A percentile compares a stretch with the other conserved stretches of the same genome.
phyloP scores from a whole-genome alignment of 768 basidiomycete genomes.

The Leccinum olivaceopallidum region DNA sequence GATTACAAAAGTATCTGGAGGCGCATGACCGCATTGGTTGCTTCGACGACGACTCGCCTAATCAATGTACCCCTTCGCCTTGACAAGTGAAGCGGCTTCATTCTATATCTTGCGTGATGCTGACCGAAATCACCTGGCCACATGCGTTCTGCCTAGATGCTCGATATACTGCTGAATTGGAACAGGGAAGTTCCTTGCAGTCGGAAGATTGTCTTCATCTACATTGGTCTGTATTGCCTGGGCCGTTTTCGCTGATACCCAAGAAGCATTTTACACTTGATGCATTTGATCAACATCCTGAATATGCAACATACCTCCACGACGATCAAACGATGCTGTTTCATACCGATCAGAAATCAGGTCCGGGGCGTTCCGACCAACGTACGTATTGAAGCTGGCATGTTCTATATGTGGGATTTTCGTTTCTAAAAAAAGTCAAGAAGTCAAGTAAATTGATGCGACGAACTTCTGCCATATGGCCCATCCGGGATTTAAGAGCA shows the following conservation, averaged over 20 bases:
- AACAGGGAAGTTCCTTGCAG: neutral
- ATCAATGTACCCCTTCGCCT: neutral
- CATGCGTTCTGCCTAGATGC: neutral
- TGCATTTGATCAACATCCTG: too few relatives aligned
- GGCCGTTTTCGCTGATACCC: too few relatives aligned
- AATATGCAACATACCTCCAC: neutral
- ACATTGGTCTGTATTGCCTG: too few relatives aligned
- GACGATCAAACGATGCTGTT: neutral
- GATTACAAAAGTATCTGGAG: neutral
- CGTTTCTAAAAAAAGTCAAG: too few relatives aligned
- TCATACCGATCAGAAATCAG: neutral
- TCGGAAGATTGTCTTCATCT: neutral
- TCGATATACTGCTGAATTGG: neutral
- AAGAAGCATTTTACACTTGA: too few relatives aligned
- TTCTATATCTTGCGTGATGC: neutral
- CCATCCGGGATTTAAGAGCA: neutral
- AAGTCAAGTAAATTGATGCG: too few relatives aligned
- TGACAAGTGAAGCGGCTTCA: neutral
- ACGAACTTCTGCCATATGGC: neutral
- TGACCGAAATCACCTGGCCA: neutral
- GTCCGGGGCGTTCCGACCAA: neutral
- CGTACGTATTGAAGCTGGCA: neutral
- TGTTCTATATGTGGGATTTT: neutral
- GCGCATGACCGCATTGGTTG: neutral
- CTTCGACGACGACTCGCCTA: neutral